Conservation (phyloP, 257 asterid genomes). For the Solanum neorickii region DNA sequence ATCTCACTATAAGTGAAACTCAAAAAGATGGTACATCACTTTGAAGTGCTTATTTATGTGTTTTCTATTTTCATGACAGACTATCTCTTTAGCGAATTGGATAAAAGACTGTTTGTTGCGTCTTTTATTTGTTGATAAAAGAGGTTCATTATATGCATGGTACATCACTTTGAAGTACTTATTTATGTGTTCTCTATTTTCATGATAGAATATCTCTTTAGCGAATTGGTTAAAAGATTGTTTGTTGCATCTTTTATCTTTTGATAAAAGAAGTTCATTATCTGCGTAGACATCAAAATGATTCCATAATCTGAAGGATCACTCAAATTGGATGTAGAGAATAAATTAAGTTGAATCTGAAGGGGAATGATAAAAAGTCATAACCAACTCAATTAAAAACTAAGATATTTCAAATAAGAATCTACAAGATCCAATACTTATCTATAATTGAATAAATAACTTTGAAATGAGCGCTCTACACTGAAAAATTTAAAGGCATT, state of each 20-base stretch:
- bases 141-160: not conserved
- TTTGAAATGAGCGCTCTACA: not conserved
- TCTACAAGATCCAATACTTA: not conserved
- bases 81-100: not conserved
- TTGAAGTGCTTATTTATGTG: not conserved
- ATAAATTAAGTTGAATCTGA: not conserved
- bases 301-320: not conserved
- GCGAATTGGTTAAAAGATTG: not conserved
- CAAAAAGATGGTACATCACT: not conserved
- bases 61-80: not conserved
- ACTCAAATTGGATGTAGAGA: not conserved
- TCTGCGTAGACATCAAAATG: not conserved
- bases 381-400: not conserved
- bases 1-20: not conserved
- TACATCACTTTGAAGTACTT: not conserved
- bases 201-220: not conserved
- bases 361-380: not conserved
- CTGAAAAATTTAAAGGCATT: too few relatives aligned
- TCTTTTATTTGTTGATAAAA: too few relatives aligned
- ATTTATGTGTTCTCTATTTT: not conserved
- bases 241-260: not conserved
- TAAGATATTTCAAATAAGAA: not conserved
- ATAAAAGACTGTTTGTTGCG: not conserved
- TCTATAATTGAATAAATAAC: not conserved
- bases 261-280: too few relatives aligned